A percentile compares a stretch with the other conserved stretches of the same genome.
Evolutionary conservation across 1,284 basidiomycete species (phyloP).

Genomic region (Puccinia novopanici): DNA sequence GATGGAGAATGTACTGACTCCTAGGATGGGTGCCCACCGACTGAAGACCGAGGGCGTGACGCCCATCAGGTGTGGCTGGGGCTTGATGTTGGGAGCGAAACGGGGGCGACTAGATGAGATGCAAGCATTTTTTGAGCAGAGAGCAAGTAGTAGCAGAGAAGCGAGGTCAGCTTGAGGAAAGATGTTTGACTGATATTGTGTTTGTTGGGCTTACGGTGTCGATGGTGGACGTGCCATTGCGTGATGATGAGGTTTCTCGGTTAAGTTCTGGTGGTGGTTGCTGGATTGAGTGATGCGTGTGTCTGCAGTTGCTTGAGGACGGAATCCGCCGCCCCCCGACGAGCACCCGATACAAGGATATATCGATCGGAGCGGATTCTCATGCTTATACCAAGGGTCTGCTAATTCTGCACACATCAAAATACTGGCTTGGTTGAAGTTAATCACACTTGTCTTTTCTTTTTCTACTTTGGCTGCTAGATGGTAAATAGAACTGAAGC

Average conservation of each 20-base stretch:
- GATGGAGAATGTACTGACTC: background rate
- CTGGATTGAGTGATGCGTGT: too few relatives aligned
- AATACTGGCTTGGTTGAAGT: too few relatives aligned
- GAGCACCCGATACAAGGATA: slow-evolving; percentile 18
- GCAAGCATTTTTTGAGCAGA: too few relatives aligned
- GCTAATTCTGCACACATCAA: too few relatives aligned
- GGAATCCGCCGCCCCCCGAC: slow-evolving; percentile 7
- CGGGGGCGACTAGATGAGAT: slow-evolving; percentile 34
- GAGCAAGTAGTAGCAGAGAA: background rate
- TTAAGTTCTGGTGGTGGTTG: background rate
- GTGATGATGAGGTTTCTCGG: background rate
- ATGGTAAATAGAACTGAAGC: too few relatives aligned
- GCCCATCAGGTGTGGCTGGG: slow-evolving; percentile 43
- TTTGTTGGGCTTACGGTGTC: slow-evolving; percentile 12
- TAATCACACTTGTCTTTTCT: too few relatives aligned
- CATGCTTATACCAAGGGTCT: slow-evolving; percentile 1
- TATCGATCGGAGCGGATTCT: background rate
- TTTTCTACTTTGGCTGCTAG: too few relatives aligned
- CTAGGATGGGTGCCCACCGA: slow-evolving; percentile 39
- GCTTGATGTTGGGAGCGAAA: slow-evolving; percentile 44
- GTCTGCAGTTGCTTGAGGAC: background rate
- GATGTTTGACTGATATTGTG: too few relatives aligned
- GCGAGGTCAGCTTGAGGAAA: too few relatives aligned
- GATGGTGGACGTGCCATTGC: slow-evolving; percentile 15
- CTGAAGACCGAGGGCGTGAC: slow-evolving; percentile 18